phyloP scores from a whole-genome alignment of 345 rosid species.

The Gossypium anomalum region DNA sequence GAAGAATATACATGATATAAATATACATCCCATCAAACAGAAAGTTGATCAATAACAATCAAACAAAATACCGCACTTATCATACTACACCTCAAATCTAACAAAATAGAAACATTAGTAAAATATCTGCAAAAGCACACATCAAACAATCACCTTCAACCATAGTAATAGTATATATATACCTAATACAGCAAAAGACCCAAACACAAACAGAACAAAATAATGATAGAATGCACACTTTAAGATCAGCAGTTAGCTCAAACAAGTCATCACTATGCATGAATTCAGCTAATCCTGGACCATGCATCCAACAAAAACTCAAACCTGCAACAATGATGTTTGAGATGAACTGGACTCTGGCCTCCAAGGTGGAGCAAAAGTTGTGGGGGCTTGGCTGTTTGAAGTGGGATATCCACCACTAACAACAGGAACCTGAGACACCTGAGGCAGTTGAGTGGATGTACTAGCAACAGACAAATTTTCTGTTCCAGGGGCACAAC shows the following conservation, averaged over 20 bases:
- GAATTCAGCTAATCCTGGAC: not conserved
- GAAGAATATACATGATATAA: not conserved
- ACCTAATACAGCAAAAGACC: not conserved
- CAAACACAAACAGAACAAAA: slow-evolving; percentile 6
- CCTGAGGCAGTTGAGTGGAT: slow-evolving; percentile 53
- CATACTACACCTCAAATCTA: not conserved
- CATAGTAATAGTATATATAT: not conserved
- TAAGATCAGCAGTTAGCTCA: slow-evolving; percentile 4
- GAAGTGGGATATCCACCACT: slow-evolving; percentile 50
- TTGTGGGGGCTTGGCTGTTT: slow-evolving; percentile 52
- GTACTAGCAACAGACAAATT: slow-evolving; percentile 54
- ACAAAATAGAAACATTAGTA: not conserved
- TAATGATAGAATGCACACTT: not conserved
- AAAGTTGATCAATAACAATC: not conserved
- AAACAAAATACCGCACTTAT: not conserved
- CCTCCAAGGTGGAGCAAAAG: slow-evolving; percentile 58
- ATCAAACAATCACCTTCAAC: slow-evolving; percentile 3
- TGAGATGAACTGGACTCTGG: slow-evolving; percentile 56
- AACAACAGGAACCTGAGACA: slow-evolving; percentile 48
- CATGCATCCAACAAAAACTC: slow-evolving; percentile 1
- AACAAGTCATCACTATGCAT: not conserved
- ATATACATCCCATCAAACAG: not conserved
- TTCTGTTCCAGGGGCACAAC: slow-evolving; percentile 98
- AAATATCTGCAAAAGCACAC: not conserved
- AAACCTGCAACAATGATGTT: slow-evolving; percentile 70